phyloP scores from a whole-genome alignment of 176 grass and related monocot species.

The Poa annua region DNA sequence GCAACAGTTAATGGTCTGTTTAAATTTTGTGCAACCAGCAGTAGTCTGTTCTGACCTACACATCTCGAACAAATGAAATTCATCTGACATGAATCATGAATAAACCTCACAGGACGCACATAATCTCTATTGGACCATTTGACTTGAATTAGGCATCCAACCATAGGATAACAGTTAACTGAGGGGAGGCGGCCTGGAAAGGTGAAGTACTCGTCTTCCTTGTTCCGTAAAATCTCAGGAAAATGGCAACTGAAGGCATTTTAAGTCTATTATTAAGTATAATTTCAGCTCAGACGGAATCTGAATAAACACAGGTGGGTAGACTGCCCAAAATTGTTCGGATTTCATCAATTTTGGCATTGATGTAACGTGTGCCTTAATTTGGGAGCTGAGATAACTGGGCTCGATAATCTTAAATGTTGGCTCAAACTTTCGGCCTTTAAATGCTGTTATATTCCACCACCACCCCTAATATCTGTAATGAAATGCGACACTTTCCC shows the following conservation, averaged over 20 bases:
- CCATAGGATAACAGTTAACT: constrained; percentile 20
- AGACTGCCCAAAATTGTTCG: constrained; percentile 1
- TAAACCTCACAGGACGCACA: background rate
- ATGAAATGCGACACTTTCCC: background rate
- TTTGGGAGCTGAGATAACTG: background rate
- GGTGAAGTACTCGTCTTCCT: background rate
- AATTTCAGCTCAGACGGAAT: constrained; percentile 1
- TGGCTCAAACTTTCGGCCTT: background rate
- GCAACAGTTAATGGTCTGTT: background rate
- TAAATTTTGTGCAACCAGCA: background rate
- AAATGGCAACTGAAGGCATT: background rate
- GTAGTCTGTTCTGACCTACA: background rate
- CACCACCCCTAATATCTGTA: background rate
- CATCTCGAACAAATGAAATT: constrained; percentile 2
- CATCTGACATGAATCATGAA: constrained; percentile 2
- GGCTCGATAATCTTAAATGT: background rate
- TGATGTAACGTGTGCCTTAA: background rate
- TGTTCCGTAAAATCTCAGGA: background rate
- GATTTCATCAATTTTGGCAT: background rate
- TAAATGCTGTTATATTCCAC: background rate
- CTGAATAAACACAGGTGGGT: background rate
- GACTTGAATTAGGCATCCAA: constrained; percentile 16
- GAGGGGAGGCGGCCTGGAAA: constrained; percentile 28
- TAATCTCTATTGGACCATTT: constrained; percentile 15
- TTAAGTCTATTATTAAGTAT: background rate